Evolutionary conservation across 768 basidiomycete genomes (phyloP).

Genomic region (Boletus reticulatus): DNA sequence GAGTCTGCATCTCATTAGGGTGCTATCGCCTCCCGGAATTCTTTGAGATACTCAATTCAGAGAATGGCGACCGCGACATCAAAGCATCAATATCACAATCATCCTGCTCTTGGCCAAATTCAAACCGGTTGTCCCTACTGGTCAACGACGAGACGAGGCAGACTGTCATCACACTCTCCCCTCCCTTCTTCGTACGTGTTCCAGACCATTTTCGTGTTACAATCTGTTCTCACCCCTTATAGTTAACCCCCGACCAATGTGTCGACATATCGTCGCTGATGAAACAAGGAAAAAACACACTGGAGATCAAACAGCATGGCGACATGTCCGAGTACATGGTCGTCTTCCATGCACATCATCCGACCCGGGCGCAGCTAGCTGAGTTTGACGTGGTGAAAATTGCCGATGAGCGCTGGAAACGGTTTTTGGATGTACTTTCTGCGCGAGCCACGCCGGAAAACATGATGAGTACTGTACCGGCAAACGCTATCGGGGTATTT

Average conservation of each 20-base stretch:
- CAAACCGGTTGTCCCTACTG: conserved; percentile 19
- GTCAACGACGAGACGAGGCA: conserved; percentile 5
- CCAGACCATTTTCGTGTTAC: neutral
- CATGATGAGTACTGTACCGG: neutral
- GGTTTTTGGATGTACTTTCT: conserved; percentile 14
- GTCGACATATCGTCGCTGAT: conserved; percentile 53
- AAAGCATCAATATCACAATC: conserved; percentile 23
- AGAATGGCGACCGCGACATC: conserved; percentile 13
- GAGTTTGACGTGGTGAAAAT: conserved; percentile 13
- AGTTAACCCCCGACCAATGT: conserved; percentile 48
- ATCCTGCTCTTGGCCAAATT: conserved; percentile 44
- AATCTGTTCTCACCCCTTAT: neutral
- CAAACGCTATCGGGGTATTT: neutral
- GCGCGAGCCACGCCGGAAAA: conserved; percentile 1
- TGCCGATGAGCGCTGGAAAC: conserved; percentile 22
- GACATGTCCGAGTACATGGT: conserved; percentile 47
- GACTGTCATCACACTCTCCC: conserved; percentile 20
- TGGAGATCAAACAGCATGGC: conserved; percentile 42
- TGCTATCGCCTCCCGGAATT: conserved; percentile 39
- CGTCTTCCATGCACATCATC: conserved; percentile 48
- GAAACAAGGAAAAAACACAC: conserved; percentile 38
- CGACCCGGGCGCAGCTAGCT: conserved; percentile 44
- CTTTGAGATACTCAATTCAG: conserved; percentile 13
- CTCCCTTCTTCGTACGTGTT: conserved; percentile 38
- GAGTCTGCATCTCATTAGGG: conserved; percentile 45